Base-by-base conservation (phyloP, 441 rosid genomes). In the Euphorbia corollata region DNA sequence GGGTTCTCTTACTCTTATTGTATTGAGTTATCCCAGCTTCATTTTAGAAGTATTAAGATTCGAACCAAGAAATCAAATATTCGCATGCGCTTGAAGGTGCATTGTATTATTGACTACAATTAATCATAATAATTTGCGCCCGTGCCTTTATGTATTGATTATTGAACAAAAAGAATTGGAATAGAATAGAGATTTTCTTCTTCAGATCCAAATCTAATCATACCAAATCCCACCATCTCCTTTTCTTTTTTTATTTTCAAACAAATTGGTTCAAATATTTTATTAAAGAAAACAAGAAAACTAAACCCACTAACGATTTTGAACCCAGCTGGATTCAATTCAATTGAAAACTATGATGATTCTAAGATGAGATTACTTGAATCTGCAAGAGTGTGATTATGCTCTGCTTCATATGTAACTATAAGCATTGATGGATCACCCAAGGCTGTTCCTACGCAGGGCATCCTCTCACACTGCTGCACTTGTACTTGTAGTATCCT, bases 401-500 rank as follows among this genome's bases (percentile, higher is more conserved):
- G 98, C 22, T 92, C 92, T 64, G 90, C 97, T 82, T 92, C 98
- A 22, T 92, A 92, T 41, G 98, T 90, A 30, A 90, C 91, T 18
- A 88, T 67, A 10, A 92, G 83, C 87, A 90, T 85, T 2, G 92
- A 50, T 8, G 97, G 82, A 75, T 92, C 94, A 61, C 90, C 98
- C 0, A 77, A 67, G 0, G 97, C 94, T 77, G 96, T 83, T 77
- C 90, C 98, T 6, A 92, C 97, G 30, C 98, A n/a, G 98, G 96
- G 66, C 98, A 92, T 36, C 98, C 98, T 70, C 98, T 77, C 43
- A 88, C 79, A 16, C 97, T 92, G 20, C 98, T 92, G 79, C 98
- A 92, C 86, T 92, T 92, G 77, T 92, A 92, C 86, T 92, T 92
- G 77, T 92, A 92, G 74, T 92, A 92, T n/a, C 96, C 97, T 76